Base-by-base conservation (phyloP, 176 grass and related monocot genomes). In the Puccinellia tenuiflora region DNA sequence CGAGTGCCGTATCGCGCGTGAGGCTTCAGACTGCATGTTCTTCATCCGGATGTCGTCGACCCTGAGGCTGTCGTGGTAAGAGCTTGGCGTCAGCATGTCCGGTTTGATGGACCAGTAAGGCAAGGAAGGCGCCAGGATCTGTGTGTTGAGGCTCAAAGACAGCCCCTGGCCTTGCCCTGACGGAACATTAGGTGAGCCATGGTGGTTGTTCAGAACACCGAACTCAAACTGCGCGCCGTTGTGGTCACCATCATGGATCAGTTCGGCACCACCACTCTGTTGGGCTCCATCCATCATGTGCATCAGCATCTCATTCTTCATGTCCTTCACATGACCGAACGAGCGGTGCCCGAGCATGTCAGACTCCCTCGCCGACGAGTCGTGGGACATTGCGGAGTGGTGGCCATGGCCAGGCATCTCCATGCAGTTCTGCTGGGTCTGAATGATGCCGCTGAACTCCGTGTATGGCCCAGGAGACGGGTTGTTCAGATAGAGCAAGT, bases 401-500 rank as follows among this genome's bases (percentile, higher is more conserved):
- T 90, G 84, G 7, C 79, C 57, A 68, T 76, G 66, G 24, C 62
- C 75, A 79, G 84, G 88, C 79, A 90, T 86, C 57, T 90, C 80
- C 57, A 90, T 90, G 76, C 68, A 90, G 17, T 84, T 75, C 80
- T 90, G 80, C 51, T 90, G 85, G 22, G 88, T 47, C 70, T 90
- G 94, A 61, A 86, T 80, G 37, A 86, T 85, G 73, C 87, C 82
- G 21, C 73, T 79, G 83, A 92, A 92, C 79, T 96, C 97, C 1
- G 89, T 89, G 59, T 90, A 92, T 64, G 86, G 81, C 65, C 81
- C 88, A 7, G 88, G 52, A 69, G 84, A 79, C 4, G 12, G 82
- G 77, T 90, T 90, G 30, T 89, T 93, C 42, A 89, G 89, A 85
- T 99, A 96, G 24, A 94, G 68, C 87, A 99, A 83, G 91, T 93